These are phyloP conservation scores for Saccharomyces uvarum DNA, from an alignment of 1,139 yeast genomes.

Conservation along the genomic window DNA sequence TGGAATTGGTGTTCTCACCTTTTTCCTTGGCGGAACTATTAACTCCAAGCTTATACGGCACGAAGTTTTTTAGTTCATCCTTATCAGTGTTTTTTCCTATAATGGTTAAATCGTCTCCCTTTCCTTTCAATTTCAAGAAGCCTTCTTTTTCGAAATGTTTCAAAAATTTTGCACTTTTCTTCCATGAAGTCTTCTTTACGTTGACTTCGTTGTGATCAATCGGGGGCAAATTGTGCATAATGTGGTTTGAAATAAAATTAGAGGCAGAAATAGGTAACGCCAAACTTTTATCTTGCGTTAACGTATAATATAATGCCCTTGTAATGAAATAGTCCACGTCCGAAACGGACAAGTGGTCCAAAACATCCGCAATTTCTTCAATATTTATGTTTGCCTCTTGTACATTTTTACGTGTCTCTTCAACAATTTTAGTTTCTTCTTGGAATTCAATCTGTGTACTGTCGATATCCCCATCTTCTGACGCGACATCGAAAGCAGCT, in stretches of 20 bases:
- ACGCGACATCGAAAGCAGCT: conserved; percentile 19
- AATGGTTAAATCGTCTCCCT: conserved; percentile 62
- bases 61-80: conserved; percentile 49
- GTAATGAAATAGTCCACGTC: conserved; percentile 76
- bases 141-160: conserved; percentile 77
- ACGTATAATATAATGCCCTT: conserved; percentile 60
- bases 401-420: conserved; percentile 11
- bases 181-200: conserved; percentile 82
- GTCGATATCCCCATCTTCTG: conserved; percentile 10
- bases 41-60: conserved; percentile 41
- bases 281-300: conserved; percentile 46
- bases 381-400: conserved; percentile 10
- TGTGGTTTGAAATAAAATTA: conserved; percentile 60
- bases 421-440: conserved; percentile 9
- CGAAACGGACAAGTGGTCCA: conserved; percentile 43
- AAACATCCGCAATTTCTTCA: conserved; percentile 27
- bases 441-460: conserved; percentile 4
- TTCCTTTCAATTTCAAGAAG: conserved; percentile 62
- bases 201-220: conserved; percentile 45
- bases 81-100: conserved; percentile 43
- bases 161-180: conserved; percentile 74
- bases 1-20: background rate
- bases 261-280: conserved; percentile 63
- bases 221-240: conserved; percentile 75
- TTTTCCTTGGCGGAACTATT: background rate